Percentiles rank a stretch among this genome's conserved stretches.
These are phyloP conservation scores for Leccinum rimulosum DNA, from an alignment of 768 basidiomycete genomes.

Conservation along the genomic window DNA sequence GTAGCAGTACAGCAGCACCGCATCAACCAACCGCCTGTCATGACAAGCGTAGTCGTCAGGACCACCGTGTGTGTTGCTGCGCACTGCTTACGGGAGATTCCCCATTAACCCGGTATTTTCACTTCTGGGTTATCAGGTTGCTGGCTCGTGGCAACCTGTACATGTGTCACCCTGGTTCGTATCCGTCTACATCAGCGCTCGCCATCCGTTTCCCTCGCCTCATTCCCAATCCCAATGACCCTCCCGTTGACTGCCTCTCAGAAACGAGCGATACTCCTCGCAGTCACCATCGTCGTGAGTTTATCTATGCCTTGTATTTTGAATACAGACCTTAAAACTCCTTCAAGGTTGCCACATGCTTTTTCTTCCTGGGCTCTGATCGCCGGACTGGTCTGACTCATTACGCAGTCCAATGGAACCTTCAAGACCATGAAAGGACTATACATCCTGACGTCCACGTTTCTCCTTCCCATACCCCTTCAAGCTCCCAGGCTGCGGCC, in stretches of 20 bases:
- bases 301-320: too few relatives aligned
- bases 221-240: conserved; percentile 13
- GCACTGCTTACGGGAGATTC: neutral
- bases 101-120: neutral
- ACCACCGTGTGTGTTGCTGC: neutral
- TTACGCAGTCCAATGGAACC: conserved; percentile 3
- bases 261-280: conserved; percentile 29
- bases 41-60: too few relatives aligned
- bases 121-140: neutral
- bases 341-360: conserved; percentile 19
- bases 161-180: neutral
- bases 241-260: conserved; percentile 28
- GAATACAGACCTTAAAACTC: neutral
- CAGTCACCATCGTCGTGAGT: conserved; percentile 27
- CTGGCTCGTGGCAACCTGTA: neutral
- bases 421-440: neutral
- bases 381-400: neutral
- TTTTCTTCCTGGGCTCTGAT: conserved; percentile 22
- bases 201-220: neutral
- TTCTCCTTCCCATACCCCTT: neutral
- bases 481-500: neutral
- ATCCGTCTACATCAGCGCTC: neutral
- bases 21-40: too few relatives aligned
- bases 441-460: neutral
- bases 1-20: too few relatives aligned